These are phyloP conservation scores for Lenzites betulinus DNA, from an alignment of 768 basidiomycete genomes.

Conservation along the genomic window DNA sequence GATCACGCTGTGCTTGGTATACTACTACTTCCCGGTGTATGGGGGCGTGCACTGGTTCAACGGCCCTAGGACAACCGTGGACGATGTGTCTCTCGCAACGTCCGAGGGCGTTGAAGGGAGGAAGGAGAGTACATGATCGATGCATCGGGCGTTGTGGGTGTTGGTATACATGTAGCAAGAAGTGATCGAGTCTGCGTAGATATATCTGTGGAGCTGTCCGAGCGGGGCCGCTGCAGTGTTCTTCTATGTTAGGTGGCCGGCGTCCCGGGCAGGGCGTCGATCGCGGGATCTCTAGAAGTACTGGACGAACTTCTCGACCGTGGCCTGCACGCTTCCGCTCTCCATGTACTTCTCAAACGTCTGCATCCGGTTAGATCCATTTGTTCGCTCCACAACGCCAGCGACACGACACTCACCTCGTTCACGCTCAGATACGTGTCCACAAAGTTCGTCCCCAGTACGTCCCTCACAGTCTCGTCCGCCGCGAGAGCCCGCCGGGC, in stretches of 20 bases:
- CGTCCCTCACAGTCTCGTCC: slow-evolving; percentile 39
- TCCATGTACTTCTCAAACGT: slow-evolving; percentile 18
- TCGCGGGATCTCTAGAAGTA: slow-evolving; percentile 15
- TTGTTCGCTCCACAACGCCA: too few species aligned
- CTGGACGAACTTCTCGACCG: slow-evolving; percentile 20
- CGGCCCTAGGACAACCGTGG: slow-evolving; percentile 24
- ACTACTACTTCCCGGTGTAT: slow-evolving; percentile 38
- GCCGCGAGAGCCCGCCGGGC: slow-evolving; percentile 44
- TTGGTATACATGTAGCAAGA: too few species aligned
- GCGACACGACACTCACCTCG: slow-evolving; percentile 38
- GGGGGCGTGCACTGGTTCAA: slow-evolving; percentile 33
- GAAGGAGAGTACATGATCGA: too few species aligned
- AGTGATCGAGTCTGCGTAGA: too few species aligned
- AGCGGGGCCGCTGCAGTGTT: neutral
- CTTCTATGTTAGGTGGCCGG: neutral
- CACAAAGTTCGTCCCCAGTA: slow-evolving; percentile 51
- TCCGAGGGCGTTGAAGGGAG: neutral
- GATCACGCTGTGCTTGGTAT: slow-evolving; percentile 37
- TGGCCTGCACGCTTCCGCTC: slow-evolving; percentile 13
- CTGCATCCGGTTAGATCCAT: neutral
- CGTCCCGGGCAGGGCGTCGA: too few species aligned
- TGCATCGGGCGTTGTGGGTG: too few species aligned
- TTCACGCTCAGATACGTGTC: slow-evolving; percentile 53
- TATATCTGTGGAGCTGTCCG: too few species aligned
- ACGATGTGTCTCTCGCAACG: neutral